Base-by-base conservation (phyloP, 1,284 basidiomycete genomes). In the Pyrrhoderma lamaoense region DNA sequence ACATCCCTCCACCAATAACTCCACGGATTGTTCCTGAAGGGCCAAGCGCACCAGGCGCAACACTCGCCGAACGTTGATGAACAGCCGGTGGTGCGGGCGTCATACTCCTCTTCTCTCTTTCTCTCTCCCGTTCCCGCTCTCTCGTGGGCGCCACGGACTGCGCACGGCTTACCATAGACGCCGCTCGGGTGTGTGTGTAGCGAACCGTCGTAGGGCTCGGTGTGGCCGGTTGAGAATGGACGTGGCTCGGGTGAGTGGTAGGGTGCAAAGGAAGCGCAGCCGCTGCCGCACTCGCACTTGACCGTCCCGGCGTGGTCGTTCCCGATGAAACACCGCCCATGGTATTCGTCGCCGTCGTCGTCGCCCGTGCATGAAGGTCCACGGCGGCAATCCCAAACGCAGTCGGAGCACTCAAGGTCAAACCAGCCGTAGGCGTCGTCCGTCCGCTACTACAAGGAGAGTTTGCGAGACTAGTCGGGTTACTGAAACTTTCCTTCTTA, bases 401-500 rank as follows among this genome's bases (percentile, higher is more conserved):
- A 5, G 38, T 18, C 34, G 34, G 39, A 46, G 37, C 23, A 38
- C 27, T 22, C 39, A 49, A 35, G 1, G 43, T 37, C 9, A 54
- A 34, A 9, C 53, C 53, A 36, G 53, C 53, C 3, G 53, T 54
- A 9, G 53, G 53, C 18, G 53, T 54, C 18, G 53, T 54, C 13
- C 53, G 49, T 13, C 53, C 53, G 13, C 49, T 51, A 3, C 48
- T 51, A 13, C 31, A 42, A 18, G 53, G 51, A 9, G 40, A 44
- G 18, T 44, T 51, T 19, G 49, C 27, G 1, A 40, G 40, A 27
- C 42, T 43, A 11, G 49, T 42, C 8, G 42, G 43, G 40, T 49
- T 49, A 14, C 36, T 40, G 27, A 31, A 31, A 11, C 27, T 31
- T 11, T 31, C 27, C 11, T 31, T 31, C 27, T 31, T 31, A 11